phyloP scores from a whole-genome alignment of 805 yeast species.

The Kodamaea hsintzibuensis region DNA sequence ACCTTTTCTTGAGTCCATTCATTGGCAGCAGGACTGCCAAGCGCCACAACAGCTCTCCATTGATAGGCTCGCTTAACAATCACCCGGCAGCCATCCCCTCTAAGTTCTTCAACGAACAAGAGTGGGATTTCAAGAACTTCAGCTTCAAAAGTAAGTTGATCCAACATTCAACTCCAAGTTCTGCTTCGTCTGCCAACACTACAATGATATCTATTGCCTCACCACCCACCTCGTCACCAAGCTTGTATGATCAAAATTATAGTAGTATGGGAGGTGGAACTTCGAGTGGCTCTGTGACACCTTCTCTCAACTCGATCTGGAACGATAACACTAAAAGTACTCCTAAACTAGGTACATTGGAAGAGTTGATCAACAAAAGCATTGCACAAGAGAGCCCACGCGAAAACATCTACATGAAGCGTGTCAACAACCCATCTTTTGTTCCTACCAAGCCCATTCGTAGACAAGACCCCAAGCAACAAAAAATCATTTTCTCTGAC shows the following conservation, averaged over 20 bases:
- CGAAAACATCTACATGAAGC: slow-evolving; percentile 16
- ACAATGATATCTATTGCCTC: slow-evolving; percentile 5
- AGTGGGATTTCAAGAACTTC: slow-evolving; percentile 8
- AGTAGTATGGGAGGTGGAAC: neutral
- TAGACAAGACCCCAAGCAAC: neutral
- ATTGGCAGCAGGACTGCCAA: slow-evolving; percentile 8
- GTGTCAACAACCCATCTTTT: slow-evolving; percentile 20
- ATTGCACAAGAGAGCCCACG: neutral
- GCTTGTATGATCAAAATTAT: slow-evolving; percentile 1
- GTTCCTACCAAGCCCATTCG: slow-evolving; percentile 5
- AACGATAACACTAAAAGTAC: slow-evolving; percentile 6
- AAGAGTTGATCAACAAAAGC: slow-evolving; percentile 5
- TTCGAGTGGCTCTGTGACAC: slow-evolving; percentile 11
- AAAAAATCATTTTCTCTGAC: slow-evolving; percentile 3
- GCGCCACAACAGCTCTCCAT: slow-evolving; percentile 18
- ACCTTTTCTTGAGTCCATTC: slow-evolving; percentile 3
- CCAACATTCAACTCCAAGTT: neutral
- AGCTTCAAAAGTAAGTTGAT: slow-evolving; percentile 1
- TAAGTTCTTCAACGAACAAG: slow-evolving; percentile 2
- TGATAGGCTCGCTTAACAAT: slow-evolving; percentile 13
- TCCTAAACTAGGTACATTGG: slow-evolving; percentile 4
- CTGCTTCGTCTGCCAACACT: slow-evolving; percentile 3
- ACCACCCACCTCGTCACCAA: slow-evolving; percentile 5
- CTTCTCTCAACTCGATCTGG: slow-evolving; percentile 14
- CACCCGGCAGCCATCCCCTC: slow-evolving; percentile 1